Evolutionary conservation across 306 rosid species (phyloP).

Genomic region (Quercus engelmannii): DNA sequence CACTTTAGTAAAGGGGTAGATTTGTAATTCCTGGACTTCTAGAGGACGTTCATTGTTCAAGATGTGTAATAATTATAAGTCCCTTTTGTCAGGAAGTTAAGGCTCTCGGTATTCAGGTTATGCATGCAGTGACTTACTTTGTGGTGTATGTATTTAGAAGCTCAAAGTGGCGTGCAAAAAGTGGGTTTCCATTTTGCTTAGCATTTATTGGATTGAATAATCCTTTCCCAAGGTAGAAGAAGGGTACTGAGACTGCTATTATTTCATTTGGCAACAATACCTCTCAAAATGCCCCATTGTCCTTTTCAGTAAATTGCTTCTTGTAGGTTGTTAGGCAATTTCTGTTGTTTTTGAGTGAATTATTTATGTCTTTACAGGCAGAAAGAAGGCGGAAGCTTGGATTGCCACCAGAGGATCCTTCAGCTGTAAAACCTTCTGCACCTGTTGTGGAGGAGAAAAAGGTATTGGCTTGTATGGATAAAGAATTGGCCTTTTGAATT

Average conservation of each 20-base stretch:
- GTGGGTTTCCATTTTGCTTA: neutral
- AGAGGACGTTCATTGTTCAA: neutral
- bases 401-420: constrained; percentile 78
- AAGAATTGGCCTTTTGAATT: neutral
- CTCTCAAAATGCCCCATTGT: neutral
- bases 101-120: neutral
- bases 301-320: neutral
- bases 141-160: neutral
- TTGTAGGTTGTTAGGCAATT: neutral
- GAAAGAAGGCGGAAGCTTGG: constrained; percentile 93
- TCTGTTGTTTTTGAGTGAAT: constrained; percentile 5
- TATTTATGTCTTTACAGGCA: constrained; percentile 49
- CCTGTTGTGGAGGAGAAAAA: constrained; percentile 88
- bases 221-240: neutral
- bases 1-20: neutral
- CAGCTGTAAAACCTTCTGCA: constrained; percentile 59
- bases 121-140: neutral
- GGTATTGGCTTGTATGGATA: constrained; percentile 35
- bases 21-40: neutral
- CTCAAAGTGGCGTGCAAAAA: neutral
- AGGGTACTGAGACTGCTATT: neutral
- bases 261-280: neutral
- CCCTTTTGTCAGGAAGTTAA: neutral
- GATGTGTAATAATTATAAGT: neutral
- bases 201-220: neutral